Conservation (phyloP, 345 rosid genomes). For the Eucalyptus erythrocorys region DNA sequence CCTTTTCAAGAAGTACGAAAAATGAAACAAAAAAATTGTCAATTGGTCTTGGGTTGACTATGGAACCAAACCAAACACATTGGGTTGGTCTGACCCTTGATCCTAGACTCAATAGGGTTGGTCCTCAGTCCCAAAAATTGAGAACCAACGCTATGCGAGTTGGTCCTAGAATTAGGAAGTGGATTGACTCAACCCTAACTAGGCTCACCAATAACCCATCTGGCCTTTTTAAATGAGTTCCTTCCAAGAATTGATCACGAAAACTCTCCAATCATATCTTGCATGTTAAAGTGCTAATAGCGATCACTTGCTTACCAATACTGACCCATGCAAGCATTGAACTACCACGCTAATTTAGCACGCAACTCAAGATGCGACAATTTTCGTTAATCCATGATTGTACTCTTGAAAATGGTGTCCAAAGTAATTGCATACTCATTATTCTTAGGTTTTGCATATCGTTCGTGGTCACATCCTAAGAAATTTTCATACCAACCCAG, state of each 20-base stretch:
- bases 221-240: background rate
- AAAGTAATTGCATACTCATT: background rate
- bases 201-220: background rate
- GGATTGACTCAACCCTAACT: fast-evolving
- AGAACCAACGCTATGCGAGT: fast-evolving
- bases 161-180: too few relatives aligned
- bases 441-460: background rate
- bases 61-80: fast-evolving
- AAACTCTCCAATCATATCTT: background rate
- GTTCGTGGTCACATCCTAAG: background rate
- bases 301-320: background rate
- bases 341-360: background rate
- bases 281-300: background rate
- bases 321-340: background rate
- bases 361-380: background rate
- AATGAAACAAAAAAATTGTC: too few relatives aligned
- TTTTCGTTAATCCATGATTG: background rate
- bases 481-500: background rate
- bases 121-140: too few relatives aligned
- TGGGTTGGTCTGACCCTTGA: too few relatives aligned
- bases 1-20: too few relatives aligned
- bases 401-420: background rate
- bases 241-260: background rate
- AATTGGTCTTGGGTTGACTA: too few relatives aligned
- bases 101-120: too few relatives aligned